Evolutionary conservation across 2,329 filamentous ascomycete species (phyloP), one percentile per base, ranked within the genome.

Genomic region (Aspergillus fijiensis): DNA sequence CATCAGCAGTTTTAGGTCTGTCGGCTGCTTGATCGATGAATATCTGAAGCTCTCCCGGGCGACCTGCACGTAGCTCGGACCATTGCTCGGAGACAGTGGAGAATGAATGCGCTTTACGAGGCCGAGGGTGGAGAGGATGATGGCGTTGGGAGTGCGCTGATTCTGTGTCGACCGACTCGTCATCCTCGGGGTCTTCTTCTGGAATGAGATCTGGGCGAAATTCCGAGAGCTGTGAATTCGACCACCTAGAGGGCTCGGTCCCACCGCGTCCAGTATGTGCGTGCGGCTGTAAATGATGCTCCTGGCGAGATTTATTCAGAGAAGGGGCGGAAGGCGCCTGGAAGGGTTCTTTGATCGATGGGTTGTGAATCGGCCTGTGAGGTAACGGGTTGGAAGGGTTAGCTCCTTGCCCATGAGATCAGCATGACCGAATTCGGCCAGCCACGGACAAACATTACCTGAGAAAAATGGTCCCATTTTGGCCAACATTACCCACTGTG

Each of bases 401-500:
- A 57, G 55, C 55, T 62, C 63, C 48, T 23, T 31, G 47, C 23
- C 31, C 55, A 60, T 65, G 60, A 60, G 50, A 66, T 64, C 61
- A 61, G 49, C 50, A 51, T 57, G 39, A 33, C 45, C n/a, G 45
- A 45, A 57, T 59, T 50, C 29, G 39, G 49, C 3, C 58, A 57
- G 59, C 55, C 58, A 62, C 58, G 51, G 57, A 64, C 57, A 58
- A 63, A 61, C 70, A 84, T 71, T 86, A 93, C 89, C 89, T 90
- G 66, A 94, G 74, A 75, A 92, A 94, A 75, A 94, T 91, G 72
- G 88, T 87, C 45, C 90, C 90, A 76, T 92, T 92, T 72, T 92
- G 90, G 25, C 90, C 90, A 61, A 94, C 90, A 74, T 92, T 93
- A 54, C 88, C 87, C 57, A 94, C 90, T 2, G 89, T 87, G 72